Base-by-base conservation (phyloP, 1,139 yeast genomes). In the Yamadazyma aaseri region DNA sequence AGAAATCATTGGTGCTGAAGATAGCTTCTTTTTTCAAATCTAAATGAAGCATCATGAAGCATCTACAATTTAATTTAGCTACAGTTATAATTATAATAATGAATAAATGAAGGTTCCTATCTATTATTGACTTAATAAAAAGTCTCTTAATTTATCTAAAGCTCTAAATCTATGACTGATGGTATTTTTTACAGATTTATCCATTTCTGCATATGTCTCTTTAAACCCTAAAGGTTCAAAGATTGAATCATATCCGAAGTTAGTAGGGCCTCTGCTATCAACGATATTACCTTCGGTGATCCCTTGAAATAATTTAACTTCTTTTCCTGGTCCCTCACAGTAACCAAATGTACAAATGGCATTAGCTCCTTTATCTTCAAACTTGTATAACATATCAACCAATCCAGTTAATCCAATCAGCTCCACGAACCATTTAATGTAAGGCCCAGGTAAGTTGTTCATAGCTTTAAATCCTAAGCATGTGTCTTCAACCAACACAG, bases 401-500 rank as follows among this genome's bases (percentile, higher is more conserved):
- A 89, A 64, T 3, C 90, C 92, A 14, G 72, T 74, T 33, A 84
- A 70, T 1, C 96, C 96, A 44, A 89, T 58, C 11, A 77, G 63
- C 40, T 79, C 64, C 31, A 86, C 74, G 61, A 90, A 90, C 97
- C 97, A 90, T 60, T 90, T 90, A 58, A 79, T 76, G 48, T 76
- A 71, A 1, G 98, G 97, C 6, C 99, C 99, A 1, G 99, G 99
- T 36, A 94, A 73, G 42, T 73, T 68, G 34, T 85, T 80, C 55
- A 84, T 72, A 2, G 95, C 96, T 37, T 72, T 73, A 58, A 85
- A 94, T 7, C 84, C 87, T 32, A 94, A 73, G 35, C 96, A 90
- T 0, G 98, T 94, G 53, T 94, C 99, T 55, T 94, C 99, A 2
- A 90, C 96, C 36, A 94, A 69, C 1, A 87, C 97, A 0, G 97